Evolutionary conservation across 164 flowering plant species (phyloP).

Genomic region (Chimonanthus salicifolius): DNA sequence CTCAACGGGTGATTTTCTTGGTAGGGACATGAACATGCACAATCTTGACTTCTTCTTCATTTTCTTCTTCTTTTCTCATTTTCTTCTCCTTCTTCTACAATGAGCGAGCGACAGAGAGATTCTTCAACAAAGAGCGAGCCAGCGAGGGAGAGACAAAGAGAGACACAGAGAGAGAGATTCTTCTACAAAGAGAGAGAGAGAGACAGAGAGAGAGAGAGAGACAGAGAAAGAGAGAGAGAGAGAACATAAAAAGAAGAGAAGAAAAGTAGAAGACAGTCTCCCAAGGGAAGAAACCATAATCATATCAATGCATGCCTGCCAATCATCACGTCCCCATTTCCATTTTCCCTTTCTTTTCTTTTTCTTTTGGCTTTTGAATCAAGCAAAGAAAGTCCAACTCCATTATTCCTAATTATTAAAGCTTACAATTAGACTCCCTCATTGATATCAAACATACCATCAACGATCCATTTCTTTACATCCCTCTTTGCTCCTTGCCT

Average conservation of each 20-base stretch:
- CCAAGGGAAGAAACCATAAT: background rate
- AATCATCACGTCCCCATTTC: background rate
- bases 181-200: background rate
- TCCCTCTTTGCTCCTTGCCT: background rate
- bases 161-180: background rate
- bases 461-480: background rate
- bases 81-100: too few species aligned
- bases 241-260: background rate
- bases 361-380: background rate
- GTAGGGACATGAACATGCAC: too few species aligned
- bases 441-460: background rate
- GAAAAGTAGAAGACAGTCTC: background rate
- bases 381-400: too few species aligned
- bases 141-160: background rate
- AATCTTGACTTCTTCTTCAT: too few species aligned
- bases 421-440: background rate
- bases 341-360: background rate
- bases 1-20: too few species aligned
- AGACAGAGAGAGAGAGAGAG: too few species aligned
- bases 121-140: background rate
- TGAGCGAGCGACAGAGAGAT: too few species aligned
- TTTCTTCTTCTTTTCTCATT: too few species aligned
- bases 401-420: constrained; percentile 1
- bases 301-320: background rate
- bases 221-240: background rate